These are phyloP conservation scores for Tilletia indica DNA, from an alignment of 1,284 basidiomycete genomes.

Conservation along the genomic window DNA sequence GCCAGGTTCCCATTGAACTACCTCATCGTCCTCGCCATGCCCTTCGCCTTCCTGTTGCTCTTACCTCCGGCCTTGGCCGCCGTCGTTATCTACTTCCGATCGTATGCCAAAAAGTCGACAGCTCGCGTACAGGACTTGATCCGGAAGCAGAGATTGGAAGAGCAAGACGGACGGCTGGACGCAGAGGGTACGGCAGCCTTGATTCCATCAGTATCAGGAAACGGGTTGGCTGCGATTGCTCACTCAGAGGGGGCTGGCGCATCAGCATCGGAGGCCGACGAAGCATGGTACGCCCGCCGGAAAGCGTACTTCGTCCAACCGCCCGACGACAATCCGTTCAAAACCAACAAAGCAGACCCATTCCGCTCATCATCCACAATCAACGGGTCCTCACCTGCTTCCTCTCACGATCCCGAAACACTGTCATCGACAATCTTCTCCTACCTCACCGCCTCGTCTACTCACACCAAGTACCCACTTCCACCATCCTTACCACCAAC, in stretches of 20 bases:
- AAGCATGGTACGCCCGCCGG: neutral
- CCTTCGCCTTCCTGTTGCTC: conserved; percentile 18
- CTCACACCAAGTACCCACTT: neutral
- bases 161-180: neutral
- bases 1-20: conserved; percentile 41
- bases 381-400: neutral
- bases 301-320: neutral
- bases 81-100: conserved; percentile 30
- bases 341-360: neutral
- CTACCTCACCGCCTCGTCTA: neutral
- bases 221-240: neutral
- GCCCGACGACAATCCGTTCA: neutral
- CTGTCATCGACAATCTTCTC: neutral
- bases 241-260: neutral
- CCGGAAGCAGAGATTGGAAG: neutral
- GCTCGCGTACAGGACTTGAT: neutral
- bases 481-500: neutral
- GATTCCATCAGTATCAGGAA: too few relatives aligned
- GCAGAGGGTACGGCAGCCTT: neutral
- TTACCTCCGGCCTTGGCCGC: conserved; percentile 26
- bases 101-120: neutral
- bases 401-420: neutral
- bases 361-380: neutral
- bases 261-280: neutral
- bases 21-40: conserved; percentile 30